Evolutionary conservation across 768 basidiomycete species (phyloP).

Genomic region (Leccinum barrowsii): DNA sequence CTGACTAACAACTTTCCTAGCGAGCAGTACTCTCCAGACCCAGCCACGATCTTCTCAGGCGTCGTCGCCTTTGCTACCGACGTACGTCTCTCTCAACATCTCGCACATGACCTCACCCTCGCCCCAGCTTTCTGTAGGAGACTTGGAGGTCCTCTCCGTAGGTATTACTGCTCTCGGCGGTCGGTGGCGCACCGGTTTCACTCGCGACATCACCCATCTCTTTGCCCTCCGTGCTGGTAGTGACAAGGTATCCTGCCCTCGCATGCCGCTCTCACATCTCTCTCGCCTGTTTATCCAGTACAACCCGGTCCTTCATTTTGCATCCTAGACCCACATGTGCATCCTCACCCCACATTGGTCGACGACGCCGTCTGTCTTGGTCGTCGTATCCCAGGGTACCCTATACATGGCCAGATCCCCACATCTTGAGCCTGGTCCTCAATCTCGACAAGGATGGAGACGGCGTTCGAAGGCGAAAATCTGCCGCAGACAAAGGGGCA

Average conservation of each 20-base stretch:
- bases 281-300: conserved; percentile 27
- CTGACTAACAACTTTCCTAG: conserved; percentile 28
- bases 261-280: background rate
- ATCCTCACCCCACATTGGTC: conserved; percentile 47
- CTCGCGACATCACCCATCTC: conserved; percentile 84
- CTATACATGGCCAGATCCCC: conserved; percentile 78
- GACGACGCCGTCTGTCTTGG: conserved; percentile 71
- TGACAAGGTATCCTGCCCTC: conserved; percentile 33
- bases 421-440: conserved; percentile 34
- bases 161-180: conserved; percentile 78
- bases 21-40: conserved; percentile 70
- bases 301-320: conserved; percentile 52
- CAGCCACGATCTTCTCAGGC: conserved; percentile 78
- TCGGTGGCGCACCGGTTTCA: conserved; percentile 72
- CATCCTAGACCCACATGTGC: conserved; percentile 57
- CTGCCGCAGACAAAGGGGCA: conserved; percentile 21
- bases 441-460: conserved; percentile 15
- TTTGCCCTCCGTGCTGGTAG: conserved; percentile 55
- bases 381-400: conserved; percentile 44
- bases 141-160: conserved; percentile 43
- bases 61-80: conserved; percentile 70
- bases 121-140: too few relatives aligned
- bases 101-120: background rate
- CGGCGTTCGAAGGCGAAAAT: conserved; percentile 22
- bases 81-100: conserved; percentile 35